Evolutionary conservation across 768 basidiomycete species (phyloP), one percentile per base, ranked within the genome.

Genomic region (Tulasnella sp.): DNA sequence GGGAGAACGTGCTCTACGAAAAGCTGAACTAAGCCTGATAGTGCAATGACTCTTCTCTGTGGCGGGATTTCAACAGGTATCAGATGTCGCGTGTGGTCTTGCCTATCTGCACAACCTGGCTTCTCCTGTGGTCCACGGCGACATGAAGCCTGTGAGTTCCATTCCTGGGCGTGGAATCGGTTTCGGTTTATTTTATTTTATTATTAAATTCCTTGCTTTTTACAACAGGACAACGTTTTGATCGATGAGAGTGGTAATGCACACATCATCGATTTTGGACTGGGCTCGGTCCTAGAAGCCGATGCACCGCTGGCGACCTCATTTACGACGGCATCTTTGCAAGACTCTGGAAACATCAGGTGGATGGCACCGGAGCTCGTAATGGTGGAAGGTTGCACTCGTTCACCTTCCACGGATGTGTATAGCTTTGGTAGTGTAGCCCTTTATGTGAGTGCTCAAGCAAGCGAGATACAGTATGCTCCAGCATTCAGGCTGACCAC

Each of bases 211-310:
- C n/a, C n/a, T n/a, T n/a, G n/a, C 17, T 17, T 3, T 9, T 37
- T 38, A n/a, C 36, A 34, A 17, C 29, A 71, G 75, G 34, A 45
- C 22, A 76, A 76, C 34, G 40, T 76, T 17, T 72, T 76, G 15
- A 68, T 76, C 9, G 37, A 74, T 72, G 37, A 17, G 36, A 36
- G 36, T 3, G 71, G 71, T 40, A 9, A 9, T 45, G 40, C 75
- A 19, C 19, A 15, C 2, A 68, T 76, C 39, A 42, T 38, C 67
- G 75, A 76, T 29, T 76, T 76, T 36, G 75, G 75, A 34, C 38
- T 76, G 15, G 45, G 67, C n/a, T 31, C 34, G 38, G n/a, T 71
- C 39, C 15, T 39, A 11, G 38, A 71, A 36, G 25, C 9, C 52
- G 52, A 54, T 22, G 19, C 52, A 29, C 3, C 52, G 1, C n/a